Percentiles rank a stretch among this genome's conserved stretches.
Conservation (phyloP, 2,329 filamentous ascomycete genomes). For the Aspergillus sp. region DNA sequence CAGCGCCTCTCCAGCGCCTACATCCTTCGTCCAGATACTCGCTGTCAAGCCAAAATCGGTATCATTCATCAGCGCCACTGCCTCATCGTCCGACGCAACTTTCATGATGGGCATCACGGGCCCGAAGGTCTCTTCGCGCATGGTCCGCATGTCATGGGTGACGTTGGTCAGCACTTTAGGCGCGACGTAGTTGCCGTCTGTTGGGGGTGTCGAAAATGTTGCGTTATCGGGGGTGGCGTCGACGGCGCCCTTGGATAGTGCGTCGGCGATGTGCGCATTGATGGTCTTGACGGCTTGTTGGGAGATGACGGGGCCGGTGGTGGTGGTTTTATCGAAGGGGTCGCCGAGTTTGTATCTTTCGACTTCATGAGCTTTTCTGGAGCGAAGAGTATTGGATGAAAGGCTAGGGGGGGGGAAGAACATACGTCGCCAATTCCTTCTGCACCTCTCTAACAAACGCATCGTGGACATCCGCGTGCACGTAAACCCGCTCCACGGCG, state of each 20-base stretch:
- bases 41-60: slow-evolving; percentile 88
- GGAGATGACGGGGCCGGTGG: slow-evolving; percentile 83
- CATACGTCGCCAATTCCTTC: slow-evolving; percentile 66
- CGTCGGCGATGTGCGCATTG: slow-evolving; percentile 74
- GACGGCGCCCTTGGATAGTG: slow-evolving; percentile 75
- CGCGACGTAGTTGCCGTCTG: slow-evolving; percentile 77
- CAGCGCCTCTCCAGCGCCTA: slow-evolving; percentile 68
- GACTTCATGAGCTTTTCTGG: background rate
- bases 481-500: slow-evolving; percentile 83
- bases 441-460: slow-evolving; percentile 76
- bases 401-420: too few species aligned
- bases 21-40: slow-evolving; percentile 91
- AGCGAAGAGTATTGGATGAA: too few species aligned
- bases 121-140: slow-evolving; percentile 92
- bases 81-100: slow-evolving; percentile 75
- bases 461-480: slow-evolving; percentile 78
- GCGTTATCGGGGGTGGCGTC: slow-evolving; percentile 76
- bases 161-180: slow-evolving; percentile 78
- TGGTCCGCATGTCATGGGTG: slow-evolving; percentile 77
- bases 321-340: slow-evolving; percentile 70
- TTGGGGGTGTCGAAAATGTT: slow-evolving; percentile 66
- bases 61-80: slow-evolving; percentile 82
- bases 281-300: slow-evolving; percentile 72
- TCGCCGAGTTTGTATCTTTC: slow-evolving; percentile 58
- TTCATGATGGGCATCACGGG: slow-evolving; percentile 86